A percentile compares a stretch with the other conserved stretches of the same genome.
Conservation (phyloP, 2,329 filamentous ascomycete genomes). For the Cytospora piceicola region DNA sequence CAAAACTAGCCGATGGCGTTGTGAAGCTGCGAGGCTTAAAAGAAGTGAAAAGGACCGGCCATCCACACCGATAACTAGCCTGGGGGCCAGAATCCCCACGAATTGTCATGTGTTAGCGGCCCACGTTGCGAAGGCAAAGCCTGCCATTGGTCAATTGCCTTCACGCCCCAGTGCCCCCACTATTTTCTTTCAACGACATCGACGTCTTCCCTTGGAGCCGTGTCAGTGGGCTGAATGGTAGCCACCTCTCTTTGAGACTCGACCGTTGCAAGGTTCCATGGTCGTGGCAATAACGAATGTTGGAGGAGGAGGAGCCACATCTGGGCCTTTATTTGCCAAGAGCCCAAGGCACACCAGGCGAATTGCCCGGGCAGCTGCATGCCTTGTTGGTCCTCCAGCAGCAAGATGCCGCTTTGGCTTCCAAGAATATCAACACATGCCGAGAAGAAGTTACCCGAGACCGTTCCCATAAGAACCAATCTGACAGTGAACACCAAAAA, state of each 20-base stretch:
- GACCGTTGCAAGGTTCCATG: not conserved
- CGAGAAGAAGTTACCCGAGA: slow-evolving; percentile 10
- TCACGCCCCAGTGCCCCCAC: slow-evolving; percentile 5
- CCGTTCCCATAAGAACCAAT: not conserved
- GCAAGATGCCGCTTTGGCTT: slow-evolving; percentile 3
- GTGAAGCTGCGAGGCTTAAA: slow-evolving; percentile 25
- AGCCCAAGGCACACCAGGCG: not conserved
- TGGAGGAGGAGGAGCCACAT: not conserved
- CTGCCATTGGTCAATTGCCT: slow-evolving; percentile 20
- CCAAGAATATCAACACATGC: slow-evolving; percentile 3
- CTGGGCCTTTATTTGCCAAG: not conserved
- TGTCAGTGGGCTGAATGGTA: no score
- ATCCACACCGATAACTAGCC: slow-evolving; percentile 15
- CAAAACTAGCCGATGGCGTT: slow-evolving; percentile 10
- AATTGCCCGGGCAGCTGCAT: not conserved
- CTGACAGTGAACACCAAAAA: not conserved
- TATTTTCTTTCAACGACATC: slow-evolving; percentile 22
- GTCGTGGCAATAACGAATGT: not conserved
- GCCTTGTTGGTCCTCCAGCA: slow-evolving; percentile 2
- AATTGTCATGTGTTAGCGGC: slow-evolving; percentile 25
- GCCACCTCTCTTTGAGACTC: not conserved
- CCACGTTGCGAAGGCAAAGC: slow-evolving; percentile 15
- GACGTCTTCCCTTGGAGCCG: not conserved
- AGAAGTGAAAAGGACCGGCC: slow-evolving; percentile 13
- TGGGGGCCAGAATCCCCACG: slow-evolving; percentile 19